A percentile compares a stretch with the other conserved stretches of the same genome.
Evolutionary conservation across 257 asterid species (phyloP).

Genomic region (Gentiana dahurica): DNA sequence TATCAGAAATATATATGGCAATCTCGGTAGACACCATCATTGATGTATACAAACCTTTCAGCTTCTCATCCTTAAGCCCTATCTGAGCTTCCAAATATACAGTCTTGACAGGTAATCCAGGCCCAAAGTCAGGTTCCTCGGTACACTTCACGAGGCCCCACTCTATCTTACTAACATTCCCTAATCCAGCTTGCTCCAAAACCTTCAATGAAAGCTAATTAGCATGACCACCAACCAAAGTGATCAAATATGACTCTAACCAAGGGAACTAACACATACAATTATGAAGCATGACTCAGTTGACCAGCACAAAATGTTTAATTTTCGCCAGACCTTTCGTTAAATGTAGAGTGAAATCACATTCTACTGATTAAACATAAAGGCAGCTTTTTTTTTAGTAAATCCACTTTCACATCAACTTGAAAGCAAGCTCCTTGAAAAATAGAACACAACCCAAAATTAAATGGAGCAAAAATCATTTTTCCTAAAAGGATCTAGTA

Average conservation of each 20-base stretch:
- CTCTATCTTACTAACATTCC: conserved; percentile 23
- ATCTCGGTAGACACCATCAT: not conserved
- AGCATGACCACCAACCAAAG: not conserved
- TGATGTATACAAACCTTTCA: conserved; percentile 34
- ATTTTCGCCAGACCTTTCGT: no score
- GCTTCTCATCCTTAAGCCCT: conserved; percentile 28
- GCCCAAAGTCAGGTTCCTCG: conserved; percentile 93
- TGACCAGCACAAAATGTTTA: no score
- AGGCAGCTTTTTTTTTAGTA: not conserved
- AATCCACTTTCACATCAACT: not conserved
- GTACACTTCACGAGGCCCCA: conserved; percentile 54
- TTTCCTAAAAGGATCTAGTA: not conserved
- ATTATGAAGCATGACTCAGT: no score
- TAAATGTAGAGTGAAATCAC: no score
- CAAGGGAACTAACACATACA: no score
- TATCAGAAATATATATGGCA: no score
- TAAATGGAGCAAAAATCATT: no score
- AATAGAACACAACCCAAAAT: not conserved
- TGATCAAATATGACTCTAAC: not conserved
- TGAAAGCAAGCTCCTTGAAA: not conserved
- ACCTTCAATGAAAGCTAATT: conserved; percentile 36
- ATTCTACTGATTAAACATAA: not conserved
- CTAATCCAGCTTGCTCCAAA: conserved; percentile 40
- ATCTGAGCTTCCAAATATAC: conserved; percentile 44
- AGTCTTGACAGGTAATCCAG: conserved; percentile 49